Conservation (phyloP, 192 early-diverging fungal species). For the Phlyctochytrium planicorne region DNA sequence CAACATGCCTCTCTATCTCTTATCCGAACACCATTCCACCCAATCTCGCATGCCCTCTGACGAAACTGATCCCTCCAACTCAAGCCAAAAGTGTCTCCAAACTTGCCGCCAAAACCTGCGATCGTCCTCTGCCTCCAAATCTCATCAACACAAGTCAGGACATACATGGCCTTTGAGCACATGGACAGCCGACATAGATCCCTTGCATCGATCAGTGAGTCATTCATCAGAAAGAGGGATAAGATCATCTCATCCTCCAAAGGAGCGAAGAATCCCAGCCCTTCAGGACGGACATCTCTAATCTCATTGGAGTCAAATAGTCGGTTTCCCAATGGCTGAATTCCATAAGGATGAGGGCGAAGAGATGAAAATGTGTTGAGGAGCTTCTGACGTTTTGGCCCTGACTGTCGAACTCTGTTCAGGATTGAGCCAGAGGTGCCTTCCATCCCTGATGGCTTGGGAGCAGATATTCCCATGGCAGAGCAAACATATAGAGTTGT, state of each 20-base stretch:
- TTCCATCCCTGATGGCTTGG: too few species aligned
- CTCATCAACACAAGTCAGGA: conserved; percentile 54
- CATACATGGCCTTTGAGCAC: conserved; percentile 51
- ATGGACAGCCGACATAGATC: conserved; percentile 44
- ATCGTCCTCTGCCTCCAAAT: conserved; percentile 58
- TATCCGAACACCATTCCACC: too few species aligned
- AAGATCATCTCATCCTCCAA: conserved; percentile 56
- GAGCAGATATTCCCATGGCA: too few species aligned
- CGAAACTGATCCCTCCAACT: conserved; percentile 62
- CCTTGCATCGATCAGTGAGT: conserved; percentile 19
- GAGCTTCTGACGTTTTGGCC: too few species aligned
- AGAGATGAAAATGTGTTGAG: conserved; percentile 15
- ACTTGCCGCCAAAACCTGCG: conserved; percentile 51
- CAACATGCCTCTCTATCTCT: not conserved
- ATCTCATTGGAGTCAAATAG: conserved; percentile 44
- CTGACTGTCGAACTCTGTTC: too few species aligned
- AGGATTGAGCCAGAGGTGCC: too few species aligned
- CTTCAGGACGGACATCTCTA: conserved; percentile 33
- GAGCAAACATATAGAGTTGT: too few species aligned
- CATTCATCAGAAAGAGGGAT: conserved; percentile 37
- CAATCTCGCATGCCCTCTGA: not conserved
- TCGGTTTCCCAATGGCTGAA: conserved; percentile 62
- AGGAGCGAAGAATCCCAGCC: conserved; percentile 46
- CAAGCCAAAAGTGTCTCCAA: conserved; percentile 42
- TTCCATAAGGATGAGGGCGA: conserved; percentile 47